Base-by-base conservation (phyloP, 345 rosid species). In the Bruguiera gymnorhiza region DNA sequence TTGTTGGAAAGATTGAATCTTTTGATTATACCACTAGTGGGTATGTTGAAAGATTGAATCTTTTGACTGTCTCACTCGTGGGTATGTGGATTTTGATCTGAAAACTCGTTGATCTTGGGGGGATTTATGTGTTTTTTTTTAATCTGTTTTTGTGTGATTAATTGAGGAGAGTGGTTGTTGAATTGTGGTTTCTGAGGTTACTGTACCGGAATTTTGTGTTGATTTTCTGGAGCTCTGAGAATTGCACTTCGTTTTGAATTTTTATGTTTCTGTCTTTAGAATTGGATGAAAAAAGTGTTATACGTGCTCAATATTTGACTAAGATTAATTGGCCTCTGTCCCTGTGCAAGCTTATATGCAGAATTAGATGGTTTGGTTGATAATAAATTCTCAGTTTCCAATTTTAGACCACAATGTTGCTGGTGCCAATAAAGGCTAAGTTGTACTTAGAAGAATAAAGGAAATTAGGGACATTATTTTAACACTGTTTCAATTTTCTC, bases 21-120 rank as follows among this genome's bases (percentile, higher is more conserved):
- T 63, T 30, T 65, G 65, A 48, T 58, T 68, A 31, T 65, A 70
- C 63, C 55, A 36, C 66, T 63, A 71, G 65, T 43, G 65, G 81
- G 57, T 74, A 51, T 56, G 65, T 63, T 57, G 20, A 54, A 57
- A 57, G 31, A 64, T 62, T 31, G 64, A 68, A 72, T 54, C 81
- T 75, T 63, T 30, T 65, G 63, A 54, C 61, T 70, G 56, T 65
- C 65, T 66, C 51, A 36, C 66, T 63, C 70, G 66, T 43, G 60
- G 65, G n/a, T 36, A 36, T 66, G 60, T 20, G 20, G 54, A 53
- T 76, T 65, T 76, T 37, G 55, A 29, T 21, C 18, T 32, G 23
- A 60, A 63, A 43, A n/a, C 10, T 71, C 16, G 30, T 60, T 54
- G 71, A 30, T 70, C 61, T 64, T 31, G 31, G 27, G 43, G 68